These are phyloP conservation scores for Capsella bursapastoris DNA, from an alignment of 345 rosid species.

Conservation along the genomic window DNA sequence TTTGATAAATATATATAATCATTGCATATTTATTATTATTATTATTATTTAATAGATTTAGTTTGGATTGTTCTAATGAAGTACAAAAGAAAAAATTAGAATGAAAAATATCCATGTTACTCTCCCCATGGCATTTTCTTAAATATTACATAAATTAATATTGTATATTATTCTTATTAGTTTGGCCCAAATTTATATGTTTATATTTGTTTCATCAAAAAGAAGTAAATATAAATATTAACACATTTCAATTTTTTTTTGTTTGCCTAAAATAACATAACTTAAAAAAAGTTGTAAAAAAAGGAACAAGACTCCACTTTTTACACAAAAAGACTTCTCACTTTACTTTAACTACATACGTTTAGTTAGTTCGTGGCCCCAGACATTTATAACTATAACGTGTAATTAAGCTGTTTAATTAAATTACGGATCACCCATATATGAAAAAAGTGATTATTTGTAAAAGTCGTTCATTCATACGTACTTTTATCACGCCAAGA, in stretches of 20 bases:
- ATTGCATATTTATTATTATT: neutral
- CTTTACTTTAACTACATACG: neutral
- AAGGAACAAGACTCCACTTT: neutral
- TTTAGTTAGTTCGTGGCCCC: conserved; percentile 20
- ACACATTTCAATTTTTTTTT: neutral
- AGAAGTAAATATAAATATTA: neutral
- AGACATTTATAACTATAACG: neutral
- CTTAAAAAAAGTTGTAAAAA: neutral
- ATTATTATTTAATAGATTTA: neutral
- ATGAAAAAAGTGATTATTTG: neutral
- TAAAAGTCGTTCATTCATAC: conserved; percentile 9
- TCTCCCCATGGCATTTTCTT: neutral
- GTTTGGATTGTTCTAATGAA: neutral
- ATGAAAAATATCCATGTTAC: neutral
- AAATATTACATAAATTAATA: neutral
- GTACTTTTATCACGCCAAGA: conserved; percentile 4
- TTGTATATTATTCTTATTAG: neutral
- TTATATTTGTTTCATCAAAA: neutral
- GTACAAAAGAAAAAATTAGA: neutral
- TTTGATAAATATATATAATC: neutral
- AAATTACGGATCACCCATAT: conserved; percentile 5
- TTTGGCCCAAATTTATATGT: neutral
- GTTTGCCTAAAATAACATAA: neutral
- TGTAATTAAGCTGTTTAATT: conserved; percentile 6
- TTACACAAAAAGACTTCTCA: conserved; percentile 5